Evolutionary conservation across 2,329 filamentous ascomycete genomes (phyloP), one percentile per base, ranked within the genome.

Genomic region (Alternaria gaisen): DNA sequence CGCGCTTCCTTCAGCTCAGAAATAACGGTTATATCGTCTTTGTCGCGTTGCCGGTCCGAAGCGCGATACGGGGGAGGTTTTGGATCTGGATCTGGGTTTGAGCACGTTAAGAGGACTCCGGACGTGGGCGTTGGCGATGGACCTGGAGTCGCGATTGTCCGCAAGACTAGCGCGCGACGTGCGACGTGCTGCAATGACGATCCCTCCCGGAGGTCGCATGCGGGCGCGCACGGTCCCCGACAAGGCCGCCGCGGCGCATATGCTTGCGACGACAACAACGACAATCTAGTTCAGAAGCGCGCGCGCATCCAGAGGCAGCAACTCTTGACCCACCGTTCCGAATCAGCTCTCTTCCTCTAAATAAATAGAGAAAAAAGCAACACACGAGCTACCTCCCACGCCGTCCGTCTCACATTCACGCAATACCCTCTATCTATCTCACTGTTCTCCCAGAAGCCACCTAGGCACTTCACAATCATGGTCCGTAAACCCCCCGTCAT

Each of bases 171-270:
- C 40, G 40, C 40, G 56, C 40, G 34, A n/a, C 34, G 5, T 14
- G 32, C 14, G 20, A 14, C 14, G 22, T 7, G 36, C 53, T 57
- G 40, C 47, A 60, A 50, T 56, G 53, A 60, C 58, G 47, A 51
- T 56, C 51, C 24, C 32, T 36, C 34, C 6, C 34, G 34, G 32
- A 36, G 12, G 32, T 22, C 51, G 30, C 51, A 34, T 53, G 51
- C 51, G 51, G 40, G 51, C 20, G 56, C 61, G 61, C 64, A 65
- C 66, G 52, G 58, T 55, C 53, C 43, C 18, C 2, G 24, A 30
- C 28, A 30, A 30, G 28, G 28, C 28, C 28, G 28, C 28, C 28
- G 32, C 32, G 32, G 32, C 32, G 12, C 12, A 14, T 36, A 36
- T 36, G 32, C 32, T 36, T 36, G 32, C 32, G 32, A 36, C 32